phyloP scores from a whole-genome alignment of 2,329 filamentous ascomycete species.

The Colletotrichum cuscutae region DNA sequence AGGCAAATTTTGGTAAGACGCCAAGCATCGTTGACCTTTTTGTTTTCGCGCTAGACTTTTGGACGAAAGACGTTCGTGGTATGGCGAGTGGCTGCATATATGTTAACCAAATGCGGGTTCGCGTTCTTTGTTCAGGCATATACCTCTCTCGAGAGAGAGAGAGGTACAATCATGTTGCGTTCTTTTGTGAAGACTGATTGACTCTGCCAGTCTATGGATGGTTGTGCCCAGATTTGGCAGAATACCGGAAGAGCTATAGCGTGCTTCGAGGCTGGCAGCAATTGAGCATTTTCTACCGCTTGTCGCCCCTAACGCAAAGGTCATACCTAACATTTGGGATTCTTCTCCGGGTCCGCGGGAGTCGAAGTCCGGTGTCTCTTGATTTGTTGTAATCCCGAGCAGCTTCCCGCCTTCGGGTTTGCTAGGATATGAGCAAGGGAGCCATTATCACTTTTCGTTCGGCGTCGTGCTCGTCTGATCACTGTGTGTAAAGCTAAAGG shows the following conservation, averaged over 20 bases:
- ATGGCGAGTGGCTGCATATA: slow-evolving; percentile 2
- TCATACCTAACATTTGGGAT: background rate
- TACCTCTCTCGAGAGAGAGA: background rate
- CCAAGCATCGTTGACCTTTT: slow-evolving; percentile 5
- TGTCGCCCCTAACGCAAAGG: background rate
- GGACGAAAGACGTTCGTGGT: background rate
- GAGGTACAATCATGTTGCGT: background rate
- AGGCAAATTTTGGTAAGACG: background rate
- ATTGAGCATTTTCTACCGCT: background rate
- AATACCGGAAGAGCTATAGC: background rate
- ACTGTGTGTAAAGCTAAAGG: background rate
- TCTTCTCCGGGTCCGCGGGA: background rate
- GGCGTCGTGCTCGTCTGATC: slow-evolving; percentile 13
- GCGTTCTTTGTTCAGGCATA: background rate
- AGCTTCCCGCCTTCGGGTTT: background rate
- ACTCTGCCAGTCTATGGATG: background rate
- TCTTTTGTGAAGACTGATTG: background rate
- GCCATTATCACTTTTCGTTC: background rate
- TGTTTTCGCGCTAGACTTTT: background rate
- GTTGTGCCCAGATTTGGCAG: background rate
- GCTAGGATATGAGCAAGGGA: slow-evolving; percentile 5
- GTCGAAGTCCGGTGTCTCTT: background rate
- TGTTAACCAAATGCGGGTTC: background rate
- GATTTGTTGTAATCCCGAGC: background rate
- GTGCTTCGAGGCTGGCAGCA: background rate